phyloP scores from a whole-genome alignment of 2,329 filamentous ascomycete species.

The Neocucurbitaria cava region DNA sequence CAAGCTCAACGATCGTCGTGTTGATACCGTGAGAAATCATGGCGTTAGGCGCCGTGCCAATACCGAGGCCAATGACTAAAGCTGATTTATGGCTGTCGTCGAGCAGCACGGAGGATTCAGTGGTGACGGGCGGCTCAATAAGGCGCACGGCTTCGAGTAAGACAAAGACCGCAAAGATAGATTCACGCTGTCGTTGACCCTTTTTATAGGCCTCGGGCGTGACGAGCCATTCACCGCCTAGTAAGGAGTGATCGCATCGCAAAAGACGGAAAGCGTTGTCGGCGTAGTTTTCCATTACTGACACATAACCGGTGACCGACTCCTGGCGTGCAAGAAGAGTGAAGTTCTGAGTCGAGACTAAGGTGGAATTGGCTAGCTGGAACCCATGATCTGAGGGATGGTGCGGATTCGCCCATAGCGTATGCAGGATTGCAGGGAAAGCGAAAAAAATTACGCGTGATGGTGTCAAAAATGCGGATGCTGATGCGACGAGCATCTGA shows the following conservation, averaged over 20 bases:
- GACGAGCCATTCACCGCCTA: conserved; percentile 89
- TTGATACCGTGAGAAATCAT: conserved; percentile 86
- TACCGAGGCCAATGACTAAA: conserved; percentile 87
- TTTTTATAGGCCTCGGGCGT: conserved; percentile 50
- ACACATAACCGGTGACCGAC: conserved; percentile 90
- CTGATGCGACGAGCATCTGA: conserved; percentile 69
- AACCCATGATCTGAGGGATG: conserved; percentile 68
- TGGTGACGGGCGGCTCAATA: conserved; percentile 58
- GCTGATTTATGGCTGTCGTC: conserved; percentile 76
- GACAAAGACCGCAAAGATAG: conserved; percentile 94
- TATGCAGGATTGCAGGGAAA: conserved; percentile 76
- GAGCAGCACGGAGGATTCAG: conserved; percentile 29
- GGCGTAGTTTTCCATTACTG: conserved; percentile 76
- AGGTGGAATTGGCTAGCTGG: conserved; percentile 67
- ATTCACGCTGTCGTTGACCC: conserved; percentile 70
- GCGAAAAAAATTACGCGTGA: conserved; percentile 72
- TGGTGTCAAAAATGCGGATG: conserved; percentile 72
- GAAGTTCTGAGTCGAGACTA: conserved; percentile 70
- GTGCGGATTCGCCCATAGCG: conserved; percentile 76
- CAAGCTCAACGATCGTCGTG: conserved; percentile 94
- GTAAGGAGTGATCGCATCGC: conserved; percentile 90
- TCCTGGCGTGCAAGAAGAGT: conserved; percentile 81
- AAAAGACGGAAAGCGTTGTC: conserved; percentile 77
- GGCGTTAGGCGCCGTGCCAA: conserved; percentile 88
- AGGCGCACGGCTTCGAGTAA: conserved; percentile 93